Percentiles rank a stretch among this genome's conserved stretches.
phyloP scores from a whole-genome alignment of 2,329 filamentous ascomycete genomes.

The Echinosphaeria canescens region DNA sequence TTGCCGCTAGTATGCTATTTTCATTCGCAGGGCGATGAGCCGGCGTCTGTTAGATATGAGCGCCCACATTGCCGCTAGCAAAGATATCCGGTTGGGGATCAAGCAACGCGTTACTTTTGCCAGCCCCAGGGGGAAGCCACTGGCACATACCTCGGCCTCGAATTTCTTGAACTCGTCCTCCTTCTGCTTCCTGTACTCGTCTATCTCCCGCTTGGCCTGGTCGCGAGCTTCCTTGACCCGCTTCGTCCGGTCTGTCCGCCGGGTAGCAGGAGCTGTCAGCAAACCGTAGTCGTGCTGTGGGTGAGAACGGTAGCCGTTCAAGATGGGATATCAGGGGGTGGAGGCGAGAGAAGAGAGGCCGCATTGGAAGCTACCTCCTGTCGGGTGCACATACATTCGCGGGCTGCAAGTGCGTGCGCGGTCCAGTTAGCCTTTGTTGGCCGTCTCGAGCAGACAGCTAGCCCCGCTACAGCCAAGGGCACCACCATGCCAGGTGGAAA shows the following conservation, averaged over 20 bases:
- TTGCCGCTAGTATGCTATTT: slow-evolving; percentile 92
- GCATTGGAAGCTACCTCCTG: no score
- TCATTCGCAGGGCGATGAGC: slow-evolving; percentile 5
- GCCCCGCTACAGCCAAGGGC: no score
- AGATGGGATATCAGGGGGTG: no score
- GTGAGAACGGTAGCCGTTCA: not conserved
- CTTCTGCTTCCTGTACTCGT: slow-evolving; percentile 74
- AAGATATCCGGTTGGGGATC: not conserved
- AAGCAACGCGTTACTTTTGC: no score
- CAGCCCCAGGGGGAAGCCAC: no score
- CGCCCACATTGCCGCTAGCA: not conserved
- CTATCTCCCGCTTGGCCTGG: slow-evolving; percentile 96
- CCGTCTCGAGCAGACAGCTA: no score
- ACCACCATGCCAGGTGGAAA: no score
- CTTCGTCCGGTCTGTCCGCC: slow-evolving; percentile 62
- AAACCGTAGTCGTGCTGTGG: slow-evolving; percentile 7
- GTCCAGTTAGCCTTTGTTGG: no score
- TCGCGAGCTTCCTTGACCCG: slow-evolving; percentile 89
- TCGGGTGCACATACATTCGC: slow-evolving; percentile 50
- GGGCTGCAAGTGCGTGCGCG: slow-evolving; percentile 38
- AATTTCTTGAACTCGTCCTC: slow-evolving; percentile 92
- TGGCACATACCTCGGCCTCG: slow-evolving; percentile 39
- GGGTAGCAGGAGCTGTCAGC: not conserved
- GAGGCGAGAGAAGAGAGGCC: no score
- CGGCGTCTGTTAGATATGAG: not conserved